These are phyloP conservation scores for Brassica cretica DNA, from an alignment of 345 rosid genomes.

Conservation along the genomic window DNA sequence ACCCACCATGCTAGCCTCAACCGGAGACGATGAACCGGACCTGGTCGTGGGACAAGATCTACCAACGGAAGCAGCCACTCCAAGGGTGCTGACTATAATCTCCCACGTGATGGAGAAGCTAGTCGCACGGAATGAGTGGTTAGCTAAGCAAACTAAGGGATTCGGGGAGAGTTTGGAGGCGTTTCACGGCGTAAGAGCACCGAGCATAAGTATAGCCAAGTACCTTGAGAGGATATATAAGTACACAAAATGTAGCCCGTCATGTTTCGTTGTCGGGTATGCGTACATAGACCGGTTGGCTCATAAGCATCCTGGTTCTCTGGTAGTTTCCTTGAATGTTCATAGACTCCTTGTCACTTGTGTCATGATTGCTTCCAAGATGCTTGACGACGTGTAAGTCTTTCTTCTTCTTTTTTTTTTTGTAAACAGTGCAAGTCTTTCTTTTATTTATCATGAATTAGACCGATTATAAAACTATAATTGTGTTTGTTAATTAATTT, in stretches of 20 bases:
- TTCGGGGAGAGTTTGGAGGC: slow-evolving; percentile 63
- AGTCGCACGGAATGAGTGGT: slow-evolving; percentile 69
- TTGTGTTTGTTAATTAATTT: neutral
- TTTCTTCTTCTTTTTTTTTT: neutral
- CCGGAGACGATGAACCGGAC: slow-evolving; percentile 36
- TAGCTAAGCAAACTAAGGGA: slow-evolving; percentile 39
- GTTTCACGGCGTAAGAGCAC: slow-evolving; percentile 81
- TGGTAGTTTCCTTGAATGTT: slow-evolving; percentile 66
- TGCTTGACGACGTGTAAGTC: slow-evolving; percentile 85
- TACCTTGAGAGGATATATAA: slow-evolving; percentile 86
- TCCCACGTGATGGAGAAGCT: slow-evolving; percentile 69
- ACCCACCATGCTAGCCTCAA: slow-evolving; percentile 32
- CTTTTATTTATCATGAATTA: slow-evolving; percentile 7
- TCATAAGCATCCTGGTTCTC: slow-evolving; percentile 76
- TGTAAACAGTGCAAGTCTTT: slow-evolving; percentile 50
- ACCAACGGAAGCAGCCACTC: slow-evolving; percentile 41
- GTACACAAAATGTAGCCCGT: slow-evolving; percentile 80
- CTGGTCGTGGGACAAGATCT: slow-evolving; percentile 27
- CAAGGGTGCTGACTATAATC: slow-evolving; percentile 69
- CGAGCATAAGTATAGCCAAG: slow-evolving; percentile 68
- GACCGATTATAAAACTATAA: neutral
- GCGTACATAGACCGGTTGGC: slow-evolving; percentile 74
- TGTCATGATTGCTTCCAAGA: slow-evolving; percentile 91
- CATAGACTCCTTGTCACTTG: slow-evolving; percentile 81
- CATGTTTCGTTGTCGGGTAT: slow-evolving; percentile 85